Base-by-base conservation (phyloP, 2,329 filamentous ascomycete genomes). In the Blumeriella jaapii region DNA sequence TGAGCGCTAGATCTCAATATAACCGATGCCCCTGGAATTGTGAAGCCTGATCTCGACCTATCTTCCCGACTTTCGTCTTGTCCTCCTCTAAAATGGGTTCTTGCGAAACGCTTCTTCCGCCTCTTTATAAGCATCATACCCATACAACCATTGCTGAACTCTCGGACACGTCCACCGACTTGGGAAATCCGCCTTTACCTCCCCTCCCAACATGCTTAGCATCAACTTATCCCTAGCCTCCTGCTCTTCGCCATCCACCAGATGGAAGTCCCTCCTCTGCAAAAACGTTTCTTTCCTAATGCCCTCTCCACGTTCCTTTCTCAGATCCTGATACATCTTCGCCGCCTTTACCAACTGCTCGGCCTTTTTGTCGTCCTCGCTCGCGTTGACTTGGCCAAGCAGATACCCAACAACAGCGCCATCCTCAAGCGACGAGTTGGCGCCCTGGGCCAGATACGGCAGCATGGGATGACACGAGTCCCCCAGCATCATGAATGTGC, bases 391-490 rank as follows among this genome's bases (percentile, higher is more conserved):
- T 2, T 65, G 60, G 0, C 67, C 65, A 0, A 82, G 57, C 1
- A 81, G 48, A 1, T 64, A 60, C 0, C 77, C 78, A 0, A 82
- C 56, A 0, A 78, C 74, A 0, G 76, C 74, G 0, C 76, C 78
- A 34, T 83, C 78, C 50, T 83, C 78, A 1, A 83, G 61, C 0
- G 71, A 69, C 0, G 68, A 75, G 49, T 80, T 80, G 10, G 78
- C 78, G 0, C 78, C 77, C 54, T 75, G 78, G 0, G 71, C 77
- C 17, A 74, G 61, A 44, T 73, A 71, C 3, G 72, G 73, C 2
- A 78, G 57, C 72, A 77, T 77, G 0, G 73, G 69, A 49, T 78
- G 75, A 40, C 73, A 78, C 1, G 70, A 62, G 44, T 79, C 75
- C 4, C 75, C 75, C 1, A 61, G 28, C 48, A 52, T 55, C 16